Evolutionary conservation across 2,329 filamentous ascomycete species (phyloP), one percentile per base, ranked within the genome.

Genomic region (Fusarium papillatum): DNA sequence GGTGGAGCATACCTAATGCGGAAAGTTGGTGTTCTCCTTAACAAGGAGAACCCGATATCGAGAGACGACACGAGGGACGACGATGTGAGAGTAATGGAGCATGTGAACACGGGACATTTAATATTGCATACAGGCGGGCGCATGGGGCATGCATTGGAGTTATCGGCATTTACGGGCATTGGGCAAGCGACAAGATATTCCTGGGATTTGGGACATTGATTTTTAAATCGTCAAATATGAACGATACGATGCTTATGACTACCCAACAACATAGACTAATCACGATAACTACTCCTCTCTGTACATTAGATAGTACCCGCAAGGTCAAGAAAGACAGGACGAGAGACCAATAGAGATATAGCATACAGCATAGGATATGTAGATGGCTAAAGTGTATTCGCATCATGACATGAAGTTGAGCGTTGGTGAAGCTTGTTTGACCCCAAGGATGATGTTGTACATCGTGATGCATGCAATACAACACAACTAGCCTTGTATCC

Each of bases 1-100:
- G 83, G 71, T 84, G 64, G 76, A 76, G 3, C 48, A 78, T 66
- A 46, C 75, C 59, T 57, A 68, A 57, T 59, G 76, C 66, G 48
- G 75, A 67, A 17, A 68, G 48, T 22, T 76, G 68, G 63, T 53
- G 31, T 38, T 69, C 24, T 11, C 46, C 46, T 50, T 50, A 50
- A 19, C 26, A 9, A 50, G 46, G 46, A 67, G 17, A 67, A 26
- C 3, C 17, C 17, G 5, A 50, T 29, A 26, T 50, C 16, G 17
- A 60, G n/a, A 48, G 2, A 26, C 7, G 50, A 38, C 19, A 38
- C 3, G 57, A 39, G 4, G 34, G 29, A 41, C 19, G 50, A 59
- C 34, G 55, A 38, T 55, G 50, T 31, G 50, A 57, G 50, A 57
- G 50, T 57, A 57, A 57, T 57, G 50, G 50, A 57, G 50, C 50